phyloP scores from a whole-genome alignment of 2,329 filamentous ascomycete species.

The Botrytis galanthina region DNA sequence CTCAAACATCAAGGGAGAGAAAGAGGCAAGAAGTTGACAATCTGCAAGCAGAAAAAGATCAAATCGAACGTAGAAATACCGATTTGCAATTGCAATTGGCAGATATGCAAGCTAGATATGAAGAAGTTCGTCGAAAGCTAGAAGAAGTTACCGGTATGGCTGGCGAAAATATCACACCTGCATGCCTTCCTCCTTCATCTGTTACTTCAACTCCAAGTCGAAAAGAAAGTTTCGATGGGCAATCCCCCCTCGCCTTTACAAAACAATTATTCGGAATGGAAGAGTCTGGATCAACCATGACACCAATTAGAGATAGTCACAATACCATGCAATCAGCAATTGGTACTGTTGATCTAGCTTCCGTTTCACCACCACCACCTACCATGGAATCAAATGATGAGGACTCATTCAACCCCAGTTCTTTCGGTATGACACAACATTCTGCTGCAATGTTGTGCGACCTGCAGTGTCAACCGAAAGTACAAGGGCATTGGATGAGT shows the following conservation, averaged over 20 bases:
- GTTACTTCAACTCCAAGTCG: slow-evolving; percentile 44
- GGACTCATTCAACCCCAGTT: slow-evolving; percentile 35
- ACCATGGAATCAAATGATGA: slow-evolving; percentile 51
- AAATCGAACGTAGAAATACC: slow-evolving; percentile 68
- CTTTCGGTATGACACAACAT: slow-evolving; percentile 98
- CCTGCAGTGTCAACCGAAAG: slow-evolving; percentile 99
- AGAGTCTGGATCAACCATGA: slow-evolving; percentile 27
- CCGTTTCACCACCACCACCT: slow-evolving; percentile 51
- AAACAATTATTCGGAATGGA: slow-evolving; percentile 56
- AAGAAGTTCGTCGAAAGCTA: slow-evolving; percentile 32
- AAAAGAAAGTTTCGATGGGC: slow-evolving; percentile 42
- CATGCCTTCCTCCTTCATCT: slow-evolving; percentile 45
- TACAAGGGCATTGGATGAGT: slow-evolving; percentile 38
- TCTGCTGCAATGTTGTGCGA: slow-evolving; percentile 99
- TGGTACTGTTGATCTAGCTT: slow-evolving; percentile 60
- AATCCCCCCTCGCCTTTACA: slow-evolving; percentile 53
- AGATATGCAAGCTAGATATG: slow-evolving; percentile 35
- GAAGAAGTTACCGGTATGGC: slow-evolving; percentile 32
- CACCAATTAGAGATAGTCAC: slow-evolving; percentile 37
- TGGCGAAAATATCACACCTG: slow-evolving; percentile 27
- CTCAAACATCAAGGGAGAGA: slow-evolving; percentile 86
- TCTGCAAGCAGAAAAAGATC: slow-evolving; percentile 63
- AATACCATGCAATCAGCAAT: slow-evolving; percentile 31
- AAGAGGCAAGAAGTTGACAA: slow-evolving; percentile 72
- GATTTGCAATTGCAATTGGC: slow-evolving; percentile 63